A percentile compares a stretch with the other conserved stretches of the same genome.
Conservation (phyloP, 129 eudicot species). For the Gnaphalium uliginosum region DNA sequence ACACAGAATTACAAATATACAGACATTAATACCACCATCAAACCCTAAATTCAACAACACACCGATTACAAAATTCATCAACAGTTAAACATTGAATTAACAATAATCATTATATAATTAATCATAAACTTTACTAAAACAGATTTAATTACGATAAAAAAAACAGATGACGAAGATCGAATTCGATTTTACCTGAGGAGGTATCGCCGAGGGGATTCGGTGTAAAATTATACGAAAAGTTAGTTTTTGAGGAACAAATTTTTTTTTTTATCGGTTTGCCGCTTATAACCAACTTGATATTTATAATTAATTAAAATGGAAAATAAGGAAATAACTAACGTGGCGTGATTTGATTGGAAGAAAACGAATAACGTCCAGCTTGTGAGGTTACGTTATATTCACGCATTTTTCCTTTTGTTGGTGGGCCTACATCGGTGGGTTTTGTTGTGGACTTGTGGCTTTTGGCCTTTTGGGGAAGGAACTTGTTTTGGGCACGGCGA, state of each 20-base stretch:
- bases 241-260: neutral
- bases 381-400: conserved; percentile 19
- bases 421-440: conserved; percentile 6
- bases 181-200: conserved; percentile 31
- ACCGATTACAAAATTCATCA: conserved; percentile 1
- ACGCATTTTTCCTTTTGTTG: conserved; percentile 5
- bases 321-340: conserved; percentile 29
- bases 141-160: neutral
- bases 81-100: neutral
- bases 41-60: conserved; percentile 32
- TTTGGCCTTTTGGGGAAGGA: conserved; percentile 11
- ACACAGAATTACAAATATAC: neutral
- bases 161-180: neutral
- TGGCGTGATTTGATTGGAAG: conserved; percentile 42
- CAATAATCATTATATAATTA: neutral
- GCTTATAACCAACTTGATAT: conserved; percentile 38
- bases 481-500: conserved; percentile 27
- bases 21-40: neutral
- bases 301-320: neutral
- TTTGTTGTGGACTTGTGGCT: conserved; percentile 2
- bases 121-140: neutral
- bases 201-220: conserved; percentile 23
- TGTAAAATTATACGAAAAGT: conserved; percentile 3
- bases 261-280: conserved; percentile 36
- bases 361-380: conserved; percentile 35